Conservation (phyloP, 2,329 filamentous ascomycete genomes). For the Byssochlamys sp. region DNA sequence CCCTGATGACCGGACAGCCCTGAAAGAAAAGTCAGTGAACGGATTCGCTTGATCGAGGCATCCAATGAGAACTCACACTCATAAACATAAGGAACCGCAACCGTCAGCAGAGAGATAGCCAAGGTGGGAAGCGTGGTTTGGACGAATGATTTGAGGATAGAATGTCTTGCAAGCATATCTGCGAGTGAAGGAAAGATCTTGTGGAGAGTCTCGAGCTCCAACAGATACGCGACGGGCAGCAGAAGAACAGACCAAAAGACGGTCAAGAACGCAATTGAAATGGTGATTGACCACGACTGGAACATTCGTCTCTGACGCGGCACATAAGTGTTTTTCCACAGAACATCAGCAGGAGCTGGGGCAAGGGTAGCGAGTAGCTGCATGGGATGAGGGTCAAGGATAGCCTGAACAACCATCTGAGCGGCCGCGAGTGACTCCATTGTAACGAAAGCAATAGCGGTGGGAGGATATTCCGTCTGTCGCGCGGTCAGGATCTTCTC, state of each 20-base stretch:
- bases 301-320: slow-evolving; percentile 63
- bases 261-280: slow-evolving; percentile 71
- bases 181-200: slow-evolving; percentile 63
- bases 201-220: slow-evolving; percentile 72
- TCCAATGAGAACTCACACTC: slow-evolving; percentile 52
- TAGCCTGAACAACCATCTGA: slow-evolving; percentile 93
- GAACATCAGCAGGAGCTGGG: slow-evolving; percentile 80
- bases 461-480: slow-evolving; percentile 65
- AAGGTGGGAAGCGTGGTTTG: slow-evolving; percentile 81
- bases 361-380: slow-evolving; percentile 76
- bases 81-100: slow-evolving; percentile 86
- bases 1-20: slow-evolving; percentile 79
- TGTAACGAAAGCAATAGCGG: slow-evolving; percentile 84
- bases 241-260: slow-evolving; percentile 82
- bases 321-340: slow-evolving; percentile 89
- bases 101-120: slow-evolving; percentile 74
- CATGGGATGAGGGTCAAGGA: slow-evolving; percentile 80
- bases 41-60: neutral
- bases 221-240: slow-evolving; percentile 63
- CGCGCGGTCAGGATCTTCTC: slow-evolving; percentile 62
- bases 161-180: slow-evolving; percentile 56
- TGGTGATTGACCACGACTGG: slow-evolving; percentile 73
- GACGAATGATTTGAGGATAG: slow-evolving; percentile 64
- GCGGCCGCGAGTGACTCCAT: slow-evolving; percentile 88
- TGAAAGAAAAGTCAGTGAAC: slow-evolving; percentile 14